Base-by-base conservation (phyloP, 2,329 filamentous ascomycete genomes). In the Botryotinia convoluta region DNA sequence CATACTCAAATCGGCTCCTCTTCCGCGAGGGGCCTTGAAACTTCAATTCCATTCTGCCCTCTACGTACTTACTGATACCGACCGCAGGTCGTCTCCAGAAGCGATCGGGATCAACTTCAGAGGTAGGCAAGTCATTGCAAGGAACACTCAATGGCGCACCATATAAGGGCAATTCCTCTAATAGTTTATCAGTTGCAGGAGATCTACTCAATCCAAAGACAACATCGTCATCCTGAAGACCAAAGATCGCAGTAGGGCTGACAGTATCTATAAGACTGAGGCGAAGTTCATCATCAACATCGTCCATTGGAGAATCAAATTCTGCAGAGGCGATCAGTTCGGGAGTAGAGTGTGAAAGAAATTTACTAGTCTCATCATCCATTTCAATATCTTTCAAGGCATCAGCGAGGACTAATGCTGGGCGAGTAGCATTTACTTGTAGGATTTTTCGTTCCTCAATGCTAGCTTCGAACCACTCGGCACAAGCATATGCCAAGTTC, bases 21-120 rank as follows among this genome's bases (percentile, higher is more conserved):
- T 95, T 97, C 69, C 86, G 86, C 0, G 90, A 90, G 14, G 92
- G 92, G 3, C 88, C 88, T 59, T 88, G 87, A 6, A 88, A 84
- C 20, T 87, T 86, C 29, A 97, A 87, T 39, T 90, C 88, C 81
- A 98, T 90, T 77, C 93, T 92, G 14, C 93, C 93, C 74, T 93
- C 90, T 0, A 95, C 91, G 81, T 92, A 97, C 81, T 95, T 97
- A 79, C 93, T 97, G 4, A 98, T 87, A 2, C 94, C 92, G 26
- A 97, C 84, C 59, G 94, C 90, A n/a, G 92, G 90, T 7, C 90
- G 89, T 80, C 89, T 91, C 93, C 93, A 95, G 51, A 85, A 85
- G 32, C 89, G 87, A 82, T 95, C 93, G 0, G 91, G 90, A 70
- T 91, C 88, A 73, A 86, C 84, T 69, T 91, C 88, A 12, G 89